Evolutionary conservation across 1,284 basidiomycete species (phyloP), one percentile per base, ranked within the genome.

Genomic region (Cutaneotrichosporon sp.): DNA sequence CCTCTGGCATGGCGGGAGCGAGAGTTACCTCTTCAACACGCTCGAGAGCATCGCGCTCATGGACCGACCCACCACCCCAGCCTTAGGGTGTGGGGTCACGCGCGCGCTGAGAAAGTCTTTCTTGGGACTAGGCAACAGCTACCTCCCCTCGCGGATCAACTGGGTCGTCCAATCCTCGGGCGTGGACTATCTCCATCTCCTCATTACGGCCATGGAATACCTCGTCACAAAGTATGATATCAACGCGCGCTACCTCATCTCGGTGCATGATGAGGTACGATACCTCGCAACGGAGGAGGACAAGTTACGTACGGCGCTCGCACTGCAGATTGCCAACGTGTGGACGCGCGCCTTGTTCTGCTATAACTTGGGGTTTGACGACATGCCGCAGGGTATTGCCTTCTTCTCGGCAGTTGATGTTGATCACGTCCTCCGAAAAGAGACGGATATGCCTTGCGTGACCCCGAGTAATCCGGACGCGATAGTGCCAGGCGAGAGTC

Each of bases 91-190:
- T 74, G 94, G 94, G 11, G 88, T 99, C 52, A 99, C 96, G 0
- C 86, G 90, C 60, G 96, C 95, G 0, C 83, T 99, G 22, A 90
- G 90, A 18, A 96, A 92, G 80, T 88, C 90, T 67, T 90, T 92
- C 77, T 86, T 99, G 1, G 85, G 86, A 49, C 79, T 81, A 42
- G 80, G 76, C 1, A 71, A 74, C 18, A 91, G 96, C 71, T 99
- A 92, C 80, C 90, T 99, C 86, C 91, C 97, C 0, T 96, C 92
- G 14, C 87, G 96, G 31, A 96, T 99, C 82, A 99, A 99, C 77
- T 99, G 97, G 97, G 97, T 97, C 57, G 97, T 99, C 8, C 97
- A 99, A 77, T 97, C 93, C 8, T 97, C 93, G 0, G 97, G 96
- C 22, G 96, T 99, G 50, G 96, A 99, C 81, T 99, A 99, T 76